phyloP scores from a whole-genome alignment of 1,139 yeast species.

The Suhomyces wounanorum region DNA sequence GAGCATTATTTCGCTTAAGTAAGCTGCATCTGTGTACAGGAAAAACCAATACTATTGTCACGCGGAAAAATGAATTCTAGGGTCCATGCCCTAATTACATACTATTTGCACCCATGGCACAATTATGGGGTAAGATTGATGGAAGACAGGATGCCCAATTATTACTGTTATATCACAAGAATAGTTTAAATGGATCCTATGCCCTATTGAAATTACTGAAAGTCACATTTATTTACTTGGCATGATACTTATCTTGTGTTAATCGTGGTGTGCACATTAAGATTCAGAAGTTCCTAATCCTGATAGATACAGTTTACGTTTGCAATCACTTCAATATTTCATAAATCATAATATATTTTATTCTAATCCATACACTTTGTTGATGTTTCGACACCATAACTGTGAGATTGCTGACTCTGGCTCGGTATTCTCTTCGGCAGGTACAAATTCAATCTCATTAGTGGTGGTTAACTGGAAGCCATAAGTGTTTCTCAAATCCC shows the following conservation, averaged over 20 bases:
- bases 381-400: slow-evolving; percentile 20
- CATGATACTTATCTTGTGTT: too few species aligned
- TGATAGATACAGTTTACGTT: not conserved
- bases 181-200: too few species aligned
- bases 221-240: too few species aligned
- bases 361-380: slow-evolving; percentile 27
- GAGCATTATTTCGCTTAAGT: slow-evolving; percentile 2
- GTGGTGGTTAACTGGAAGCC: slow-evolving; percentile 17
- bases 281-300: not conserved
- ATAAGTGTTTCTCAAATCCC: slow-evolving; percentile 33
- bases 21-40: slow-evolving; percentile 6
- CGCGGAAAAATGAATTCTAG: slow-evolving; percentile 1
- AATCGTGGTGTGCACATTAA: not conserved
- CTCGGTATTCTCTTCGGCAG: not conserved
- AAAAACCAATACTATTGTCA: not conserved
- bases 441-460: not conserved
- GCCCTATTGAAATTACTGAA: too few species aligned
- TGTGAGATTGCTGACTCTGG: slow-evolving; percentile 7
- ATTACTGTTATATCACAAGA: too few species aligned
- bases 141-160: too few species aligned
- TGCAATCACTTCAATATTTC: not conserved
- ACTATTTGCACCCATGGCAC: not conserved
- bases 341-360: slow-evolving; percentile 7
- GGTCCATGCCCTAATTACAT: slow-evolving; percentile 15
- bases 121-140: not conserved